Conservation (phyloP, 1,284 basidiomycete genomes). For the Pseudozyma sp. region DNA sequence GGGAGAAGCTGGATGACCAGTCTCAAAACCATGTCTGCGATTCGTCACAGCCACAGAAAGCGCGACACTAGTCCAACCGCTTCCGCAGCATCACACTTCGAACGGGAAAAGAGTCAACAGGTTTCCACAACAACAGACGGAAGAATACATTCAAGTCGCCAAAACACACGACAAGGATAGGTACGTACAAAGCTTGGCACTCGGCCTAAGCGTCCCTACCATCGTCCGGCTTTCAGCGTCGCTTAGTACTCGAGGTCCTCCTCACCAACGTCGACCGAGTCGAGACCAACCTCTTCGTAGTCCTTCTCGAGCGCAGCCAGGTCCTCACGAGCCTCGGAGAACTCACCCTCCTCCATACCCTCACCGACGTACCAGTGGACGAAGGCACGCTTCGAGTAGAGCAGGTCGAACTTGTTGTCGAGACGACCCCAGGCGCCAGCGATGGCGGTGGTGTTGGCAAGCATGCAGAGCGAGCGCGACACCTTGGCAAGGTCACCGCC, state of each 20-base stretch:
- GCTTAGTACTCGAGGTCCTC: constrained; percentile 72
- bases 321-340: constrained; percentile 96
- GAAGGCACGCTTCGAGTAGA: constrained; percentile 72
- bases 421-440: constrained; percentile 93
- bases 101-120: no score
- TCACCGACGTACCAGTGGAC: constrained; percentile 82
- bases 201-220: no score
- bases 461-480: constrained; percentile 94
- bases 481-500: constrained; percentile 95
- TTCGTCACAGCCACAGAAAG: no score
- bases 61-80: no score
- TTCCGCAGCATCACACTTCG: no score
- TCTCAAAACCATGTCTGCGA: no score
- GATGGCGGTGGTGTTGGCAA: constrained; percentile 94
- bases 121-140: no score
- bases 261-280: constrained; percentile 83
- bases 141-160: no score
- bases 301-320: constrained; percentile 92
- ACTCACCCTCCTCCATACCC: constrained; percentile 99
- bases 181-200: no score
- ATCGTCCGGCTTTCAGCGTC: no score
- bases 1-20: no score
- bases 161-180: no score
- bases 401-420: constrained; percentile 98
- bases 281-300: constrained; percentile 78